Percentiles rank a stretch among this genome's conserved stretches.
Conservation (phyloP, 1,284 basidiomycete species). For the Microbotryum scabiosae region DNA sequence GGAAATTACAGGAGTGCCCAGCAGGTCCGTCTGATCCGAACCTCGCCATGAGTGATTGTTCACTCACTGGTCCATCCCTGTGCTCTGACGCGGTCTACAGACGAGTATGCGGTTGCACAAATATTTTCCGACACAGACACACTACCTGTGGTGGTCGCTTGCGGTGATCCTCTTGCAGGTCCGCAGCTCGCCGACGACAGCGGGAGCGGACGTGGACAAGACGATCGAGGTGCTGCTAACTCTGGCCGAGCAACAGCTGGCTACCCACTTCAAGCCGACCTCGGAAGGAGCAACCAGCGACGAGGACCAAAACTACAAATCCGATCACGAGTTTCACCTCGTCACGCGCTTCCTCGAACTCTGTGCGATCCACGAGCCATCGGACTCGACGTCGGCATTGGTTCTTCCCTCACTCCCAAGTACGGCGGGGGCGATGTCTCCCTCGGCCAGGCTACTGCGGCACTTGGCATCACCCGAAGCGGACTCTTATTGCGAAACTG, state of each 20-base stretch:
- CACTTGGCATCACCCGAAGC: slow-evolving; percentile 21
- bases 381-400: neutral
- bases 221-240: slow-evolving; percentile 65
- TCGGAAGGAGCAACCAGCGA: neutral
- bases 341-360: slow-evolving; percentile 24
- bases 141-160: slow-evolving; percentile 74
- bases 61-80: neutral
- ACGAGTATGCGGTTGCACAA: slow-evolving; percentile 45
- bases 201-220: neutral
- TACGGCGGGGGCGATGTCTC: neutral
- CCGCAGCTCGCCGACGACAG: slow-evolving; percentile 1
- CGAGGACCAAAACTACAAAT: neutral
- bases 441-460: slow-evolving; percentile 7
- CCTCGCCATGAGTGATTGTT: slow-evolving; percentile 8
- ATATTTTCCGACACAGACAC: slow-evolving; percentile 66
- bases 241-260: slow-evolving; percentile 40
- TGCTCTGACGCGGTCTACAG: neutral
- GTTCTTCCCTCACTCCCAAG: slow-evolving; percentile 6
- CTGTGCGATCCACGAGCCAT: slow-evolving; percentile 4
- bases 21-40: slow-evolving; percentile 28
- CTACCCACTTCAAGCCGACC: slow-evolving; percentile 3
- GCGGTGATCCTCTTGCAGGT: slow-evolving; percentile 62
- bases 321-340: slow-evolving; percentile 24
- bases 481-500: slow-evolving; percentile 47
- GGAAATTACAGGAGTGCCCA: slow-evolving; percentile 35